Conservation (phyloP, 2,329 filamentous ascomycete species). For the Cercospora sesami region DNA sequence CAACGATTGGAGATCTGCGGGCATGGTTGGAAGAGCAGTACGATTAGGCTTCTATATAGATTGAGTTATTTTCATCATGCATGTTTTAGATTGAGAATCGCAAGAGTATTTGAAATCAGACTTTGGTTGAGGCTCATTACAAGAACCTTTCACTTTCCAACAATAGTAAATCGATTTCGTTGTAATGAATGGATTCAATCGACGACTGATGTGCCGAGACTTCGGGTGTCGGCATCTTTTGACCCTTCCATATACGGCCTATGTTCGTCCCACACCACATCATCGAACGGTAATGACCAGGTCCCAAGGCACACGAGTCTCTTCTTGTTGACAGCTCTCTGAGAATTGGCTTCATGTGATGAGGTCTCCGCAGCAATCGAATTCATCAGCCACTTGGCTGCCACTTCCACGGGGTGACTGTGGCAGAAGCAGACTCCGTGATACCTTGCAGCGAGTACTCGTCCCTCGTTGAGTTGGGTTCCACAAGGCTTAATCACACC, state of each 20-base stretch:
- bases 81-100: background rate
- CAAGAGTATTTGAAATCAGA: background rate
- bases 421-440: background rate
- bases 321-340: background rate
- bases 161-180: too few relatives aligned
- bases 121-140: too few relatives aligned
- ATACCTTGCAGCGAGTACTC: background rate
- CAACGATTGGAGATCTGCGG: constrained; percentile 22
- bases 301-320: background rate
- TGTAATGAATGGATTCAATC: background rate
- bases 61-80: background rate
- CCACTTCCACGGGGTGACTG: background rate
- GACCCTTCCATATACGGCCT: too few relatives aligned
- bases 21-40: constrained; percentile 1
- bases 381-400: background rate
- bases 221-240: background rate
- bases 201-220: background rate
- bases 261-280: background rate
- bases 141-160: too few relatives aligned
- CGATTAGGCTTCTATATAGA: background rate
- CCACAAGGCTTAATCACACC: background rate
- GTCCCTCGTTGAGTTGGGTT: background rate
- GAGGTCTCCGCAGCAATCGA: background rate
- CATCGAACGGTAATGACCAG: background rate
- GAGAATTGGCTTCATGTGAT: background rate